Evolutionary conservation across 2,329 filamentous ascomycete species (phyloP).

Genomic region (Lecanicillium sp.): DNA sequence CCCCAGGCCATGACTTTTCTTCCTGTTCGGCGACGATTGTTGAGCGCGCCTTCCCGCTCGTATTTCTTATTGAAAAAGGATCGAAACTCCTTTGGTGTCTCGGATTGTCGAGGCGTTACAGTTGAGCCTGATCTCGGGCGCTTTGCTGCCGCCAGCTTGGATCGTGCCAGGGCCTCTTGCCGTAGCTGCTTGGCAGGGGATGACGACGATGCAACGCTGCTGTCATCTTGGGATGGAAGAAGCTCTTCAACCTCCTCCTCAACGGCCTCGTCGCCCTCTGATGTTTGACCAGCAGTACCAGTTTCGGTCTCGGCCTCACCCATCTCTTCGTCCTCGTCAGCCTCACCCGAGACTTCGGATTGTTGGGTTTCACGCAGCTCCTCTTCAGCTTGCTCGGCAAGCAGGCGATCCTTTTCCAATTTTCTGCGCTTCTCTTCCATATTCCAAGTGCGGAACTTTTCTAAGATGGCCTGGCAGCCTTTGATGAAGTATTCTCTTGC

Average conservation of each 20-base stretch:
- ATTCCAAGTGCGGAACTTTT: slow-evolving; percentile 84
- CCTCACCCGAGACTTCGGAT: slow-evolving; percentile 16
- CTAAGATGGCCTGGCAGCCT: slow-evolving; percentile 72
- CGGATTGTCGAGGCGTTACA: slow-evolving; percentile 23
- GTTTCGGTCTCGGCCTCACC: slow-evolving; percentile 15
- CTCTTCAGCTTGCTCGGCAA: slow-evolving; percentile 24
- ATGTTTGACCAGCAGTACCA: slow-evolving; percentile 25
- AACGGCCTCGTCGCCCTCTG: slow-evolving; percentile 27
- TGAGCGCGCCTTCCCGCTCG: slow-evolving; percentile 72
- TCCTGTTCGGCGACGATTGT: slow-evolving; percentile 59
- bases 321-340: slow-evolving; percentile 20
- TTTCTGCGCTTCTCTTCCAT: slow-evolving; percentile 82
- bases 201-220: slow-evolving; percentile 30
- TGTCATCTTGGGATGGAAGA: slow-evolving; percentile 48
- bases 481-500: slow-evolving; percentile 79
- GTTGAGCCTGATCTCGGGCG: slow-evolving; percentile 23
- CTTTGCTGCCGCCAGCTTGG: slow-evolving; percentile 30
- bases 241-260: slow-evolving; percentile 26
- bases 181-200: slow-evolving; percentile 62
- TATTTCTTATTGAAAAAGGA: slow-evolving; percentile 81
- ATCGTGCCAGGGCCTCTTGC: slow-evolving; percentile 57
- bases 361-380: slow-evolving; percentile 21
- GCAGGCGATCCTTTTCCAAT: slow-evolving; percentile 59
- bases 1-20: slow-evolving; percentile 75
- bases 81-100: slow-evolving; percentile 57